These are phyloP conservation scores for Solanum hybrid DNA, from an alignment of 305 asterid species.

Conservation along the genomic window DNA sequence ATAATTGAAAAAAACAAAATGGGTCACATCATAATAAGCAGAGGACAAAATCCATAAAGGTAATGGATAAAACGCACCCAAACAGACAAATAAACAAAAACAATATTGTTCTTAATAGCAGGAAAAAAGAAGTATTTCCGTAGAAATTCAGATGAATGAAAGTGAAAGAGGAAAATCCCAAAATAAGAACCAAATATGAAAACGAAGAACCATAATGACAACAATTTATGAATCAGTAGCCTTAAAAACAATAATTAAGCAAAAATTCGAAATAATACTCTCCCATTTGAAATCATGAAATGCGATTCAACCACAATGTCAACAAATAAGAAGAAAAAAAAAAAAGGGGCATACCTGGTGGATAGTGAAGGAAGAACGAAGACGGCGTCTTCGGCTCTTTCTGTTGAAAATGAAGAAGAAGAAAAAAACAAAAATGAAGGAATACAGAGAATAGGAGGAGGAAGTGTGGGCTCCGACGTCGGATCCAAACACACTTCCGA, in stretches of 20 bases:
- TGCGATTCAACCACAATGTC: background rate
- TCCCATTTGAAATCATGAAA: background rate
- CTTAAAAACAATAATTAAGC: background rate
- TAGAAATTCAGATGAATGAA: background rate
- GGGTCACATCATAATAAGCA: conserved; percentile 16
- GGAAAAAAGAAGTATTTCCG: background rate
- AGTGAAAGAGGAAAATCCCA: background rate
- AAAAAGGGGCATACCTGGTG: background rate
- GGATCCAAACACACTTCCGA: conserved; percentile 6
- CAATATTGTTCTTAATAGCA: background rate
- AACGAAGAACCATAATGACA: background rate
- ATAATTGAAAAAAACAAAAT: conserved; percentile 3
- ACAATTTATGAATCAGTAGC: background rate
- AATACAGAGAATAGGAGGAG: background rate
- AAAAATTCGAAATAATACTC: background rate
- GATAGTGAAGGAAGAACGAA: background rate
- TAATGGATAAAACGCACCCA: background rate
- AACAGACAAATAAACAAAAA: background rate
- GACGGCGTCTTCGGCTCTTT: background rate
- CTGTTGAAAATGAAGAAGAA: background rate
- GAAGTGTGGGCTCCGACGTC: conserved; percentile 2
- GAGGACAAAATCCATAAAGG: conserved; percentile 8
- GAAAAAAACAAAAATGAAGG: background rate
- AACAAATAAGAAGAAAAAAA: background rate
- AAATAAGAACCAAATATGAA: background rate